These are phyloP conservation scores for Fusarium chaquense DNA, from an alignment of 2,329 filamentous ascomycete genomes.

Conservation along the genomic window DNA sequence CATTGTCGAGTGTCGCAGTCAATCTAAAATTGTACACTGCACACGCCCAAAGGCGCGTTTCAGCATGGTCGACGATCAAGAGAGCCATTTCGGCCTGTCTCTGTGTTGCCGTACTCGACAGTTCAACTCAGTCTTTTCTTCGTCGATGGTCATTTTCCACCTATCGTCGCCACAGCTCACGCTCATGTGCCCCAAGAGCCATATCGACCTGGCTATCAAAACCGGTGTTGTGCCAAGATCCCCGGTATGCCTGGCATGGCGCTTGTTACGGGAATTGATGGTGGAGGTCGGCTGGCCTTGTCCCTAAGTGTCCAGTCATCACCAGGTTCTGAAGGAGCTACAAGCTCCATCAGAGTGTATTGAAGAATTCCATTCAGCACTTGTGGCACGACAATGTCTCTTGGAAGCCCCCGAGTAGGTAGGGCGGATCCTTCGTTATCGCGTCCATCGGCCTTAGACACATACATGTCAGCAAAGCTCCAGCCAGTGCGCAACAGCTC, in stretches of 20 bases:
- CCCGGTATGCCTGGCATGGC: slow-evolving; percentile 46
- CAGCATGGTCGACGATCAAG: slow-evolving; percentile 36
- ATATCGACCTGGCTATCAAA: slow-evolving; percentile 36
- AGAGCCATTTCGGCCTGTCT: slow-evolving; percentile 34
- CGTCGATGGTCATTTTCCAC: slow-evolving; percentile 40
- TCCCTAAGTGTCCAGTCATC: slow-evolving; percentile 56
- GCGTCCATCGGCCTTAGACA: slow-evolving; percentile 60
- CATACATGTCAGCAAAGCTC: slow-evolving; percentile 30
- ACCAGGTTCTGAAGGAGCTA: slow-evolving; percentile 53
- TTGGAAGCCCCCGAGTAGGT: slow-evolving; percentile 49
- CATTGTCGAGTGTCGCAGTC: slow-evolving; percentile 43
- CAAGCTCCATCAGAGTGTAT: slow-evolving; percentile 62
- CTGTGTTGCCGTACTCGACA: slow-evolving; percentile 26
- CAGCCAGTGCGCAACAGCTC: neutral
- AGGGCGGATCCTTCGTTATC: slow-evolving; percentile 55
- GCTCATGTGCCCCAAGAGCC: slow-evolving; percentile 25
- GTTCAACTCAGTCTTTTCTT: slow-evolving; percentile 23
- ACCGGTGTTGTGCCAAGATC: slow-evolving; percentile 44
- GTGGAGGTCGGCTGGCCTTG: slow-evolving; percentile 47
- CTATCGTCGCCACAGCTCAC: slow-evolving; percentile 18
- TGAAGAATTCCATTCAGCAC: slow-evolving; percentile 60
- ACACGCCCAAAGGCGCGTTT: slow-evolving; percentile 44
- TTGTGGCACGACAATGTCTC: slow-evolving; percentile 60
- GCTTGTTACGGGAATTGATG: slow-evolving; percentile 49
- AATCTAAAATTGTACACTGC: slow-evolving; percentile 47